Conservation (phyloP, 1,139 yeast species). For the Scheffersomyces illinoinensis region DNA sequence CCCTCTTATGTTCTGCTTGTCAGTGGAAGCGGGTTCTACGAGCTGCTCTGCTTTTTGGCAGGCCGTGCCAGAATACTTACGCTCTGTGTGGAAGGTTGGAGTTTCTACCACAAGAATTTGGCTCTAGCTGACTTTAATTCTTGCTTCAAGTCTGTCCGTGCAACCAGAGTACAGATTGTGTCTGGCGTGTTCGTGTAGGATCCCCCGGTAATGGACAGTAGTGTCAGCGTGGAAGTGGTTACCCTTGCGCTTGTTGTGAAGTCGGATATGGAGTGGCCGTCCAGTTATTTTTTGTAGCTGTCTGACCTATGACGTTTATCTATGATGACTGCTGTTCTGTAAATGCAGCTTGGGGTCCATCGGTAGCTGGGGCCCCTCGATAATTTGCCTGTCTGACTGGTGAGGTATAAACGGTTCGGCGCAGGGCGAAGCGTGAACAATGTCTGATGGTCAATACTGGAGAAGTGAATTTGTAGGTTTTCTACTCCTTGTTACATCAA, state of each 20-base stretch:
- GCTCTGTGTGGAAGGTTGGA: not conserved
- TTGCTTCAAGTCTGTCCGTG: not conserved
- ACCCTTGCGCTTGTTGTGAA: not conserved
- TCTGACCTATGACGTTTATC: not conserved
- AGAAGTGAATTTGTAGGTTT: not conserved
- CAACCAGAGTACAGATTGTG: not conserved
- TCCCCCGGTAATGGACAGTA: not conserved
- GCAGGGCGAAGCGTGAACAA: not conserved
- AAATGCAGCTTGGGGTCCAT: not conserved
- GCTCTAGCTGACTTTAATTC: not conserved
- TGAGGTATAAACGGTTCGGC: not conserved
- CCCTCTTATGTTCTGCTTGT: not conserved
- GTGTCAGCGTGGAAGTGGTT: not conserved
- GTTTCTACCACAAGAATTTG: not conserved
- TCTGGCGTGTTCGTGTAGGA: not conserved
- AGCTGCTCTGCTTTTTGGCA: not conserved
- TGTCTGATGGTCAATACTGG: not conserved
- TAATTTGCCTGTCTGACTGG: not conserved
- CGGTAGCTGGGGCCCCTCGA: not conserved
- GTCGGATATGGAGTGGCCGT: not conserved
- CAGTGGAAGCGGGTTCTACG: not conserved
- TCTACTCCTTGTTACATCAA: not conserved
- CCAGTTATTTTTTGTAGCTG: not conserved
- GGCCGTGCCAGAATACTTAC: not conserved
- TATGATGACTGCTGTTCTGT: not conserved